Conservation (phyloP, 441 rosid genomes). For the Erodium trifolium region DNA sequence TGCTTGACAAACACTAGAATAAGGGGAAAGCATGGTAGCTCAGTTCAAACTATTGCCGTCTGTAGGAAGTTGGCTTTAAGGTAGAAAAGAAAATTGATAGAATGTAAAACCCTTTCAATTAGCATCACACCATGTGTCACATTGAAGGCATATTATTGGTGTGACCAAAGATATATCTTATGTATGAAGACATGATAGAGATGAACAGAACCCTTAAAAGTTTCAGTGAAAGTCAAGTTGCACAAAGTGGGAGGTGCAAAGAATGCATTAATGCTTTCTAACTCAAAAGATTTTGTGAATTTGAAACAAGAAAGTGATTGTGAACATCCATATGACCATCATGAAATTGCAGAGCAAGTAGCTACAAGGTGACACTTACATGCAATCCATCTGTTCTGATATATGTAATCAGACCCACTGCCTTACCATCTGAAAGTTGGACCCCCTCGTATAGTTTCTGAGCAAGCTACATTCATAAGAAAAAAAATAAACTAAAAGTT, state of each 20-base stretch:
- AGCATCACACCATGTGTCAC: background rate
- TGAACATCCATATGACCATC: background rate
- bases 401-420: conserved; percentile 86
- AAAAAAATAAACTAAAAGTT: background rate
- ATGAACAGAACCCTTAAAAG: background rate
- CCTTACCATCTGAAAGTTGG: conserved; percentile 58
- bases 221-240: background rate
- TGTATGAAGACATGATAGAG: background rate
- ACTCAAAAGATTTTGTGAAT: background rate
- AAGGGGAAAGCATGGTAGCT: conserved; percentile 1
- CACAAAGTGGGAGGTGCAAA: background rate
- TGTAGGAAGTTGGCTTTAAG: background rate
- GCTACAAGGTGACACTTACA: conserved; percentile 43
- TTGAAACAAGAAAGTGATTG: background rate
- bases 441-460: conserved; percentile 95
- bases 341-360: conserved; percentile 7
- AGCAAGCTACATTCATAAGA: conserved; percentile 61
- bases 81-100: background rate
- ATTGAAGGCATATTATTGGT: background rate
- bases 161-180: background rate
- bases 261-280: background rate
- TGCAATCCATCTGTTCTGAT: conserved; percentile 93
- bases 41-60: background rate
- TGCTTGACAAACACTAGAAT: background rate
- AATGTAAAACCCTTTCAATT: background rate